Evolutionary conservation across 83 land plant genomes (phyloP).

Genomic region (Diphasiastrum complanatum): DNA sequence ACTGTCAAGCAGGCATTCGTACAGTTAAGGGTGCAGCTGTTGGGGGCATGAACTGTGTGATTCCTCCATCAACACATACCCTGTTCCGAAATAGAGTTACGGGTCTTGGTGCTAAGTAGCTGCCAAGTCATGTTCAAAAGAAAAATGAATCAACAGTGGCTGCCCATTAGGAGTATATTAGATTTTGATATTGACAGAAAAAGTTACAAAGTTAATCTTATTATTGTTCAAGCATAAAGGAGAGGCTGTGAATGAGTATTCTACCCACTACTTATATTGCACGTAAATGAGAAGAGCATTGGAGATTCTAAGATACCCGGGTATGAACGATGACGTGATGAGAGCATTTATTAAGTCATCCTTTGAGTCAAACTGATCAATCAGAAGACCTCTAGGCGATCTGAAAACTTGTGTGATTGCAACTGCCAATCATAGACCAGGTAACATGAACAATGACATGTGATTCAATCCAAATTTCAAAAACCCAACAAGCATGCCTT

Average conservation of each 20-base stretch:
- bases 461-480: too few relatives aligned
- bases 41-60: slow-evolving; percentile 96
- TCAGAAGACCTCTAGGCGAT: slow-evolving; percentile 79
- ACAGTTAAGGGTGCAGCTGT: slow-evolving; percentile 87
- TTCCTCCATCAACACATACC: slow-evolving; percentile 90
- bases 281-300: neutral
- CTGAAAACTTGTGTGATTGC: slow-evolving; percentile 87
- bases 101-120: slow-evolving; percentile 85
- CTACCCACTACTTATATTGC: neutral
- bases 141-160: neutral
- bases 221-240: too few relatives aligned
- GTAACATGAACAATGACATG: too few relatives aligned
- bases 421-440: too few relatives aligned
- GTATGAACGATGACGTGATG: slow-evolving; percentile 89
- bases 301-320: slow-evolving; percentile 51
- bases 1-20: slow-evolving; percentile 5
- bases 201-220: too few relatives aligned
- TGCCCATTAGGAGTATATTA: slow-evolving; percentile 4
- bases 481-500: too few relatives aligned
- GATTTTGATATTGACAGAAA: neutral
- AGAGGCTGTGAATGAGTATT: neutral
- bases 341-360: slow-evolving; percentile 87
- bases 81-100: slow-evolving; percentile 76
- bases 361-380: slow-evolving; percentile 85
- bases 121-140: slow-evolving; percentile 21